Conservation (phyloP, 768 basidiomycete species). For the Clavulina sp. region DNA sequence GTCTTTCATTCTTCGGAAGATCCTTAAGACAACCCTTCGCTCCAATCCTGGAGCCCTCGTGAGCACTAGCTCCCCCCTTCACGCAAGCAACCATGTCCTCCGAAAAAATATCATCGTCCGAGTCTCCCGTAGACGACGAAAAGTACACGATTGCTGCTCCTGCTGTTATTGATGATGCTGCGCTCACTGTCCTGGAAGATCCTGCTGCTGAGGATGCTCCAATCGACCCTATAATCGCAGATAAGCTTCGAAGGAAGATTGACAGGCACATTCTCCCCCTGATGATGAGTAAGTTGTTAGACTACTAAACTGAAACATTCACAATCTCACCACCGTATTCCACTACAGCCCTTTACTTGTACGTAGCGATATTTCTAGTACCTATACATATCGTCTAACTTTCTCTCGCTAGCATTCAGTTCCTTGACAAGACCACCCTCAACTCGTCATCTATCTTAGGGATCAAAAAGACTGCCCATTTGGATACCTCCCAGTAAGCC, state of each 20-base stretch:
- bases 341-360: slow-evolving; percentile 43
- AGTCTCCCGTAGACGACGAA: no score
- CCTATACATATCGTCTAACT: no score
- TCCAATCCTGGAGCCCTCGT: no score
- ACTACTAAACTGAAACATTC: slow-evolving; percentile 6
- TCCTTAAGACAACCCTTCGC: no score
- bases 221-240: not conserved
- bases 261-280: slow-evolving; percentile 49
- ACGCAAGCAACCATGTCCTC: no score
- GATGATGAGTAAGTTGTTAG: slow-evolving; percentile 42
- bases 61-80: no score
- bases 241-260: slow-evolving; percentile 33
- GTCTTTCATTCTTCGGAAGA: no score
- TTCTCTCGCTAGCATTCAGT: not conserved
- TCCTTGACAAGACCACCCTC: slow-evolving; percentile 29
- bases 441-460: slow-evolving; percentile 53
- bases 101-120: no score
- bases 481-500: slow-evolving; percentile 2
- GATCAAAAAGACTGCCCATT: slow-evolving; percentile 25
- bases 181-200: no score
- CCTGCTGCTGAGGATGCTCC: not conserved
- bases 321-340: not conserved
- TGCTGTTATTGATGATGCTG: not conserved
- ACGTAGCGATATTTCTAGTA: no score
- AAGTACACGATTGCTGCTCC: no score